A percentile compares a stretch with the other conserved stretches of the same genome.
These are phyloP conservation scores for Mycena indigotica DNA, from an alignment of 768 basidiomycete genomes.

Conservation along the genomic window DNA sequence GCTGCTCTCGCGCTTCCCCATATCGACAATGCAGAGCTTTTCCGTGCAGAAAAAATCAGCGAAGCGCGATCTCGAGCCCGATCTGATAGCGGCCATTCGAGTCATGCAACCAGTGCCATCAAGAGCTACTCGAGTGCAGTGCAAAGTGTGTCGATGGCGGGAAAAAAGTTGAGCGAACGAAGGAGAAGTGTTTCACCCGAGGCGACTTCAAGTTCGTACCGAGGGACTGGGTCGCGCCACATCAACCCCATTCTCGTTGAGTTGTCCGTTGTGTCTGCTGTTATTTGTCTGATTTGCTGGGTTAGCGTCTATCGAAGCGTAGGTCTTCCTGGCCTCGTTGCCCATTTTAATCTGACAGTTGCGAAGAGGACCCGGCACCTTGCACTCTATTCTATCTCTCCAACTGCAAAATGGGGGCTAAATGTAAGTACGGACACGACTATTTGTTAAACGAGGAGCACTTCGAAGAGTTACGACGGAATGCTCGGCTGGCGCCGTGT, in stretches of 20 bases:
- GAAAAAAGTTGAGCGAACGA: slow-evolving; percentile 45
- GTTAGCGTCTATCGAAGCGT: slow-evolving; percentile 64
- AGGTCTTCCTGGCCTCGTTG: slow-evolving; percentile 29
- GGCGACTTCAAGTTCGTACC: slow-evolving; percentile 39
- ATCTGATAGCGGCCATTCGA: slow-evolving; percentile 26
- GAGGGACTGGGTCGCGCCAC: slow-evolving; percentile 40
- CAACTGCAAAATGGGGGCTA: slow-evolving; percentile 57
- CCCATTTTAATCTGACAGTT: slow-evolving; percentile 22
- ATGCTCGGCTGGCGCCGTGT: slow-evolving; percentile 66
- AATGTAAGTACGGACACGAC: slow-evolving; percentile 65
- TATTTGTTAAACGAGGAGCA: slow-evolving; percentile 59
- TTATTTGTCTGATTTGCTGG: slow-evolving; percentile 24
- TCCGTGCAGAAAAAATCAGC: slow-evolving; percentile 57
- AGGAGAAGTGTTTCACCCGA: slow-evolving; percentile 50
- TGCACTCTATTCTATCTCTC: slow-evolving; percentile 69
- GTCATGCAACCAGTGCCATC: slow-evolving; percentile 22
- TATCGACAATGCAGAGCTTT: slow-evolving; percentile 58
- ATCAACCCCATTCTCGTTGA: slow-evolving; percentile 58
- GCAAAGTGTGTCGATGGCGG: slow-evolving; percentile 37
- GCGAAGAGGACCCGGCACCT: slow-evolving; percentile 61
- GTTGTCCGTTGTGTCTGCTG: slow-evolving; percentile 22
- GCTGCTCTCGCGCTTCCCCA: slow-evolving; percentile 56
- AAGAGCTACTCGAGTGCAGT: slow-evolving; percentile 50
- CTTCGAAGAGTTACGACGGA: slow-evolving; percentile 52
- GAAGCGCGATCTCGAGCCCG: slow-evolving; percentile 4